A percentile compares a stretch with the other conserved stretches of the same genome.
These are phyloP conservation scores for Nemania sp. DNA, from an alignment of 2,329 filamentous ascomycete species.

Conservation along the genomic window DNA sequence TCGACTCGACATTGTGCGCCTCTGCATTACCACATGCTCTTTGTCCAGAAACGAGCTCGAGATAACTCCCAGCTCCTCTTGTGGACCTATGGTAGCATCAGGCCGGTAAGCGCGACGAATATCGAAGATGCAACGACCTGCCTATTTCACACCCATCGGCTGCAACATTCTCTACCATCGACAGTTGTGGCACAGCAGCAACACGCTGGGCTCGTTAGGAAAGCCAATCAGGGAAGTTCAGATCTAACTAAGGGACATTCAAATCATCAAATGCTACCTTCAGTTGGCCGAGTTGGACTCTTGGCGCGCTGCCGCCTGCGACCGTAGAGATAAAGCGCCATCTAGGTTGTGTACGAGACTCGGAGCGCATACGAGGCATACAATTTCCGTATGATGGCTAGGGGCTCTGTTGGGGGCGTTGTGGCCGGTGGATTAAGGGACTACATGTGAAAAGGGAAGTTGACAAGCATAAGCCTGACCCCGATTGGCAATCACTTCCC, in stretches of 20 bases:
- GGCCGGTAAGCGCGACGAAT: slow-evolving; percentile 10
- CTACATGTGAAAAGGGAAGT: slow-evolving; percentile 27
- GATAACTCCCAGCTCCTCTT: slow-evolving; percentile 10
- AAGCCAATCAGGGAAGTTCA: slow-evolving; percentile 20
- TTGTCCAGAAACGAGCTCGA: neutral
- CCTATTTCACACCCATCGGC: slow-evolving; percentile 25
- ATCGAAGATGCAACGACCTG: slow-evolving; percentile 20
- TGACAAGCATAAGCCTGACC: slow-evolving; percentile 22
- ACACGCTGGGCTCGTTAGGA: slow-evolving; percentile 1
- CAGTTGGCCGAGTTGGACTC: slow-evolving; percentile 10
- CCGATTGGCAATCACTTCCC: slow-evolving; percentile 26
- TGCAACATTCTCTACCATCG: slow-evolving; percentile 23
- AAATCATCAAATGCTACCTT: slow-evolving; percentile 20
- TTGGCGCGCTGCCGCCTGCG: slow-evolving; percentile 13
- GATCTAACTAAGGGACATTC: slow-evolving; percentile 16
- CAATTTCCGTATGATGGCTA: slow-evolving; percentile 18
- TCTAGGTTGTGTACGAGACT: slow-evolving; percentile 1
- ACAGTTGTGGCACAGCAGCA: slow-evolving; percentile 21
- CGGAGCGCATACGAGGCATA: slow-evolving; percentile 1
- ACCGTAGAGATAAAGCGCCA: slow-evolving; percentile 21
- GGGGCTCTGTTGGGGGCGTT: slow-evolving; percentile 12
- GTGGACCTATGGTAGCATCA: slow-evolving; percentile 19
- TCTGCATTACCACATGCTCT: neutral
- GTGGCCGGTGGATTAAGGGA: slow-evolving; percentile 5
- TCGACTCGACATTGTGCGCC: neutral